A percentile compares a stretch with the other conserved stretches of the same genome.
These are phyloP conservation scores for Stropharia rugosoannulata DNA, from an alignment of 768 basidiomycete genomes.

Conservation along the genomic window DNA sequence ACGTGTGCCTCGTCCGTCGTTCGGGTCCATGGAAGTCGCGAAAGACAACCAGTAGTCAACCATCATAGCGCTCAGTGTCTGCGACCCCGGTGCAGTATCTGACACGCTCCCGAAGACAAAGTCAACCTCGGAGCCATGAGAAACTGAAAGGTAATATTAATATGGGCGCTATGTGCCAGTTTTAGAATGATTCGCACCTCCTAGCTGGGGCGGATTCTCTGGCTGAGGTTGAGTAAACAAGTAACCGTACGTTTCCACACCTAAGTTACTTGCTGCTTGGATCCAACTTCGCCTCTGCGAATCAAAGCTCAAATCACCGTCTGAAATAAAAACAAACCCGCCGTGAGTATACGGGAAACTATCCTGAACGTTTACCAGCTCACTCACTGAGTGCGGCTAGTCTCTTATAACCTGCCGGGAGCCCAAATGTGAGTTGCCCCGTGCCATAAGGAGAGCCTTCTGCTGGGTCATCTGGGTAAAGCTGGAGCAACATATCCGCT, in stretches of 20 bases:
- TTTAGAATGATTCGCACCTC: slow-evolving; percentile 22
- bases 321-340: slow-evolving; percentile 11
- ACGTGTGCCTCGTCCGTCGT: slow-evolving; percentile 28
- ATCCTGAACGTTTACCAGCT: not conserved
- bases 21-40: slow-evolving; percentile 31
- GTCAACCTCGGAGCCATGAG: not conserved
- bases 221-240: slow-evolving; percentile 40
- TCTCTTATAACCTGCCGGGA: slow-evolving; percentile 29
- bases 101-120: not conserved
- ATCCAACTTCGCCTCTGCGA: slow-evolving; percentile 38
- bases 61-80: slow-evolving; percentile 24
- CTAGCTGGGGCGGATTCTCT: slow-evolving; percentile 17
- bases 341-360: not conserved
- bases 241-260: slow-evolving; percentile 40
- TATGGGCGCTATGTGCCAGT: not conserved
- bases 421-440: slow-evolving; percentile 43
- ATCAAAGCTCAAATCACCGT: slow-evolving; percentile 40
- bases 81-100: not conserved
- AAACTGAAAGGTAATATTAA: not conserved
- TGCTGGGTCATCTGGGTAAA: slow-evolving; percentile 42
- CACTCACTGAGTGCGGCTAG: slow-evolving; percentile 26
- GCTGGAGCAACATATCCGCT: slow-evolving; percentile 25
- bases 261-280: slow-evolving; percentile 34
- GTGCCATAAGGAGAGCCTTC: slow-evolving; percentile 46
- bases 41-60: slow-evolving; percentile 42